Percentiles rank a stretch among this genome's conserved stretches.
Conservation (phyloP, 2,329 filamentous ascomycete species). For the Calonectria pauciramosa region DNA sequence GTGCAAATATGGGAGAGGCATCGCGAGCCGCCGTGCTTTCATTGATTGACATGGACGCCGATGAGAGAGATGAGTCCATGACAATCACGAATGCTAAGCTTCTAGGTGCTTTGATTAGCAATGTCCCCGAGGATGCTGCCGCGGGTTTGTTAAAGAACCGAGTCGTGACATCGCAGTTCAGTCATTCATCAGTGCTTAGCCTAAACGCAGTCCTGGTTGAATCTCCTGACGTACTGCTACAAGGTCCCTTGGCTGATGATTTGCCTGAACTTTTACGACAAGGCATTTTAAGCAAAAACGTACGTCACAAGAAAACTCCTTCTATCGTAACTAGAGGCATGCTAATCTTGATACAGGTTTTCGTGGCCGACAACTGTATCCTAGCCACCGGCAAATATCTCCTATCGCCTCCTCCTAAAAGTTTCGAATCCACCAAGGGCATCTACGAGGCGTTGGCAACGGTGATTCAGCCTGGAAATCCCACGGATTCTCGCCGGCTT, state of each 20-base stretch:
- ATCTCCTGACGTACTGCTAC: conserved; percentile 77
- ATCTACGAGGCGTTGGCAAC: conserved; percentile 84
- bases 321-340: background rate
- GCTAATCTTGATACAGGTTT: conserved; percentile 65
- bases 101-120: conserved; percentile 90
- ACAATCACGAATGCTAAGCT: conserved; percentile 92
- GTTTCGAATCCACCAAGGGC: conserved; percentile 82
- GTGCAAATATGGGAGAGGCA: conserved; percentile 92
- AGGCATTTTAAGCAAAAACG: conserved; percentile 82
- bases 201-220: conserved; percentile 92
- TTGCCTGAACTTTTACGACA: conserved; percentile 82
- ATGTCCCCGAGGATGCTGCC: conserved; percentile 81
- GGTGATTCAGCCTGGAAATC: conserved; percentile 81
- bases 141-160: conserved; percentile 73
- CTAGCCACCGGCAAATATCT: conserved; percentile 93
- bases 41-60: conserved; percentile 88
- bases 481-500: conserved; percentile 87
- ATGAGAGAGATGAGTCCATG: conserved; percentile 82
- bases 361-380: conserved; percentile 89
- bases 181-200: conserved; percentile 83
- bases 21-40: conserved; percentile 88
- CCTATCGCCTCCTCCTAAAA: conserved; percentile 75
- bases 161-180: conserved; percentile 83
- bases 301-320: conserved; percentile 60
- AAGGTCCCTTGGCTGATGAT: conserved; percentile 77